Conservation (phyloP, 352 stramenopile species). For the Pythium volutum region DNA sequence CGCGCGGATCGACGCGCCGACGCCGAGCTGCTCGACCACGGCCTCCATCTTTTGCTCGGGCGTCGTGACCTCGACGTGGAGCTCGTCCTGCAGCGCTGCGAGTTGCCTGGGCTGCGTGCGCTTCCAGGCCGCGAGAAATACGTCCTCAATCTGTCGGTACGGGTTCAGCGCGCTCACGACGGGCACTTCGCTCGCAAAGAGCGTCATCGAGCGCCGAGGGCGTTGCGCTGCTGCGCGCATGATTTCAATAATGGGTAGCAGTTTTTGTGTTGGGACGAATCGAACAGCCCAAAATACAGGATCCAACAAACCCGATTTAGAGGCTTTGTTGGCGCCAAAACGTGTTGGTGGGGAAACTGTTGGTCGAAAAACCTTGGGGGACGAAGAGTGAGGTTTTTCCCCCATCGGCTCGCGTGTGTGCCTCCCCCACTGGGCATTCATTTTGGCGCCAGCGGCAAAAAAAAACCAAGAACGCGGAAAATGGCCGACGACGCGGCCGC, state of each 20-base stretch:
- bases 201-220: slow-evolving; percentile 52
- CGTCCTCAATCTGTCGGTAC: slow-evolving; percentile 81
- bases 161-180: slow-evolving; percentile 80
- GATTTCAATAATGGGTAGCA: neutral
- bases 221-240: slow-evolving; percentile 7
- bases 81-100: slow-evolving; percentile 37
- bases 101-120: slow-evolving; percentile 75
- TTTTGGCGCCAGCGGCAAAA: slow-evolving; percentile 20
- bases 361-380: slow-evolving; percentile 20
- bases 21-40: slow-evolving; percentile 58
- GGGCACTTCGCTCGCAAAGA: slow-evolving; percentile 86
- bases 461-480: neutral
- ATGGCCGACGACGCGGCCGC: slow-evolving; percentile 20
- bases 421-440: slow-evolving; percentile 8
- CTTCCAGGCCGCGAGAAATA: slow-evolving; percentile 78
- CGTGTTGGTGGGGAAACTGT: slow-evolving; percentile 13
- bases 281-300: slow-evolving; percentile 2
- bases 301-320: slow-evolving; percentile 8
- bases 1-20: slow-evolving; percentile 45
- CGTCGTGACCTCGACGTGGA: slow-evolving; percentile 40
- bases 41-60: slow-evolving; percentile 54
- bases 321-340: slow-evolving; percentile 24
- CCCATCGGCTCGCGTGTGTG: neutral
- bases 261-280: neutral
- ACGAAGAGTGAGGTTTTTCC: slow-evolving; percentile 15